These are phyloP conservation scores for Ophiognomonia clavigignenti-juglandacearum DNA, from an alignment of 2,329 filamentous ascomycete genomes.

Conservation along the genomic window DNA sequence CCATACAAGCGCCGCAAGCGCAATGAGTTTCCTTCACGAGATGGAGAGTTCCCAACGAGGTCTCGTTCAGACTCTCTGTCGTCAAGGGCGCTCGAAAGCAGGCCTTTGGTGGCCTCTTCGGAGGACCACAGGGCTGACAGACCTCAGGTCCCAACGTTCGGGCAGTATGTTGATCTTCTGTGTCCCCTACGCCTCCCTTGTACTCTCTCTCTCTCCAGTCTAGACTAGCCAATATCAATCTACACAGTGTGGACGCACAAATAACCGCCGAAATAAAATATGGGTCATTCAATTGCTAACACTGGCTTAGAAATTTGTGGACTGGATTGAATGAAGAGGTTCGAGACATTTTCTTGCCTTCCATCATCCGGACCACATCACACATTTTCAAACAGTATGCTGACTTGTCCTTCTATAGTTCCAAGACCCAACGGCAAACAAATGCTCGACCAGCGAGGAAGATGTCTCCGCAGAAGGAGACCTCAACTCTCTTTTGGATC, in stretches of 20 bases:
- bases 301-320: constrained; percentile 38
- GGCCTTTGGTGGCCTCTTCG: constrained; percentile 1
- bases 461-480: constrained; percentile 27
- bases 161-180: constrained; percentile 10
- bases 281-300: constrained; percentile 25
- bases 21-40: constrained; percentile 20
- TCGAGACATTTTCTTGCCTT: no score
- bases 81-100: constrained; percentile 5
- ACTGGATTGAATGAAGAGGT: constrained; percentile 20
- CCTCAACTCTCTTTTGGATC: constrained; percentile 41
- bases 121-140: constrained; percentile 5
- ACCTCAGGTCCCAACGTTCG: constrained; percentile 14
- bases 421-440: constrained; percentile 16
- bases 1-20: constrained; percentile 43
- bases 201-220: neutral
- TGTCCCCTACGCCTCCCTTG: neutral
- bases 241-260: no score
- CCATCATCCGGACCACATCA: no score
- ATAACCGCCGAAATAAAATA: no score
- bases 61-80: constrained; percentile 3
- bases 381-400: neutral
- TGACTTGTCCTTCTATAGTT: constrained; percentile 14
- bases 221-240: neutral
- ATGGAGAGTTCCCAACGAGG: neutral
- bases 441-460: constrained; percentile 14